Evolutionary conservation across 495 filamentous ascomycete species (phyloP), one percentile per base, ranked within the genome.

Genomic region (Hamigera avellanea): DNA sequence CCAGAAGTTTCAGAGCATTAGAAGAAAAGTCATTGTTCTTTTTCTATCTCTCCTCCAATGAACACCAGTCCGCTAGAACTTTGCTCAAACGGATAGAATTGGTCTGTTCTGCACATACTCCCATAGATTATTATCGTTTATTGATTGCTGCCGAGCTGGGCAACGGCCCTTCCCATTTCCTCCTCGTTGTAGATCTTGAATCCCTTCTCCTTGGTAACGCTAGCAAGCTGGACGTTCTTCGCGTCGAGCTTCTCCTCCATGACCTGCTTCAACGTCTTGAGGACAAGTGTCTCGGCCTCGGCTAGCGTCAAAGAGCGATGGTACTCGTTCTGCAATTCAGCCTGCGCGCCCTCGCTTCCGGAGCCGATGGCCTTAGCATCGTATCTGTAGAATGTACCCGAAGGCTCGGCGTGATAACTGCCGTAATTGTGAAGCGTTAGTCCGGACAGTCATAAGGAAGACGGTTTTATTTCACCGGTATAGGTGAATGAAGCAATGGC

Each of bases 221-320:
- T 95, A 30, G 91, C 91, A 46, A 98, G 62, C 72, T 96, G 91
- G 46, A 98, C 93, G 53, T 96, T 98, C 74, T 96, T 96, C 28
- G 83, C 71, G 57, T 98, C 91, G 36, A 98, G 75, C 70, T 96
- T 98, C 77, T 98, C 91, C 67, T 98, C 91, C 91, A 98, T 98
- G 36, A 98, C 91, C 67, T 98, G 91, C 73, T 98, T 98, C 59
- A 98, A 62, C 26, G 91, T 98, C 76, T 95, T 95, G 46, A 98
- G 69, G 21, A 96, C 93, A 46, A 98, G 65, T 2, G 86, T 83
- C 64, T 98, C 91, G 14, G 91, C 91, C 58, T 98, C 91, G 32
- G 72, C 65, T 41, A 98, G 81, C 35, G 89, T 94, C 45, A 98
- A 72, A 31, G 89, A 95, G 70, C 89, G 94, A 67, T 98, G 91